Percentiles rank a stretch among this genome's conserved stretches.
These are phyloP conservation scores for Pythium biforme DNA, from an alignment of 352 stramenopile genomes.

Conservation along the genomic window DNA sequence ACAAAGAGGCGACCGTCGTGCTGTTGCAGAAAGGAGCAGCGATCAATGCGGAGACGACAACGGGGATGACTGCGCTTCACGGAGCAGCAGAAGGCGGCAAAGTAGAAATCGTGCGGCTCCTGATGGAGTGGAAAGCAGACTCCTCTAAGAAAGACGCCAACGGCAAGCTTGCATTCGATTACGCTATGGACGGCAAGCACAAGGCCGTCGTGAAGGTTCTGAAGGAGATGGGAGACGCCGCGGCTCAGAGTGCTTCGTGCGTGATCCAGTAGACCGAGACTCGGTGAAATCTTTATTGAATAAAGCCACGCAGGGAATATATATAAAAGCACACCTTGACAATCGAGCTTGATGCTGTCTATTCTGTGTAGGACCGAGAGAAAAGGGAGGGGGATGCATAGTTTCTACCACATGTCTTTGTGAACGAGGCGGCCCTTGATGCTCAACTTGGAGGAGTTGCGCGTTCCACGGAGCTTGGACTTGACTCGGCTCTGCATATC, in stretches of 20 bases:
- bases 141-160: slow-evolving; percentile 87
- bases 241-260: slow-evolving; percentile 82
- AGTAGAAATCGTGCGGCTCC: slow-evolving; percentile 89
- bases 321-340: slow-evolving; percentile 16
- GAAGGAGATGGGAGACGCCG: slow-evolving; percentile 92
- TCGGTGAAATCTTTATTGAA: slow-evolving; percentile 8
- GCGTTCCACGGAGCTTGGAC: slow-evolving; percentile 50
- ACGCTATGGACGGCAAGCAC: slow-evolving; percentile 91
- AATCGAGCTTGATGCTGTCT: not conserved
- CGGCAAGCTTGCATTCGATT: slow-evolving; percentile 91
- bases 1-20: slow-evolving; percentile 88
- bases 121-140: slow-evolving; percentile 91
- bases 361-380: not conserved
- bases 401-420: slow-evolving; percentile 60
- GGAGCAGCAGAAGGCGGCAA: slow-evolving; percentile 89
- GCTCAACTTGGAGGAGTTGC: slow-evolving; percentile 83
- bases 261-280: slow-evolving; percentile 64
- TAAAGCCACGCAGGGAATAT: slow-evolving; percentile 23
- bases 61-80: slow-evolving; percentile 88
- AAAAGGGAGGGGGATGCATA: too few relatives aligned
- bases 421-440: slow-evolving; percentile 84
- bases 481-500: slow-evolving; percentile 62
- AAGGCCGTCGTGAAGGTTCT: slow-evolving; percentile 90
- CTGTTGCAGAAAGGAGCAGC: slow-evolving; percentile 83
- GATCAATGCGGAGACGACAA: slow-evolving; percentile 90